Base-by-base conservation (phyloP, 257 asterid species). In the Leonotis leonurus region DNA sequence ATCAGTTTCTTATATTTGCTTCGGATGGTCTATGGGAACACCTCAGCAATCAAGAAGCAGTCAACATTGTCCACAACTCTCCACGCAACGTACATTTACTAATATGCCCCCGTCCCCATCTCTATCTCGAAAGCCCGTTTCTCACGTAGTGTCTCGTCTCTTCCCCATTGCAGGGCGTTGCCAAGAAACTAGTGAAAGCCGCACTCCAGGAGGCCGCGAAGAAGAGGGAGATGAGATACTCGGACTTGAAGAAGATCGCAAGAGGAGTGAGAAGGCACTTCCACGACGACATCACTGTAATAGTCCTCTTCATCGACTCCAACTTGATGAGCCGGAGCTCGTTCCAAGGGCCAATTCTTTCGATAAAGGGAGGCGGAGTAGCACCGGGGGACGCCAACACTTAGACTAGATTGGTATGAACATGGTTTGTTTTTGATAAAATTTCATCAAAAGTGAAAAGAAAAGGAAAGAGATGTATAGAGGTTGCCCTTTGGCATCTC, bases 21-120 rank as follows among this genome's bases (percentile, higher is more conserved):
- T 85, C 95, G 11, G 95, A 88, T 55, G 95, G 95, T 33, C 71
- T 88, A 18, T 88, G 96, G 96, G 95, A 88, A 66, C 95, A 88
- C 72, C 90, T 88, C n/a, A 80, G 78, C 78, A 88, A 85, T 55
- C 84, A 88, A 72, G 83, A 83, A 69, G 96, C 95, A 13, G 95
- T 83, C 21, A 71, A 83, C 67, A 62, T 85, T 48, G 93, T 88
- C 60, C 77, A 76, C 75, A 66, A 55, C 61, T 78, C 80, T 55
- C 75, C 85, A 9, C 85, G 75, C 49, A 72, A 77, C 58, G 96
- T 88, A 85, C 6, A 82, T 36, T 68, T 59, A 54, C 63, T 52
- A 5, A 55, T 17, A 24, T 21, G 7, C 9, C 7, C 18, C 10
- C 10, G 10, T 22, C n/a, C n/a, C 9, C 1, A 46, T 46, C 56